Evolutionary conservation across 192 early-diverging fungal genomes (phyloP).

Genomic region (Anaeromyces robustus): DNA sequence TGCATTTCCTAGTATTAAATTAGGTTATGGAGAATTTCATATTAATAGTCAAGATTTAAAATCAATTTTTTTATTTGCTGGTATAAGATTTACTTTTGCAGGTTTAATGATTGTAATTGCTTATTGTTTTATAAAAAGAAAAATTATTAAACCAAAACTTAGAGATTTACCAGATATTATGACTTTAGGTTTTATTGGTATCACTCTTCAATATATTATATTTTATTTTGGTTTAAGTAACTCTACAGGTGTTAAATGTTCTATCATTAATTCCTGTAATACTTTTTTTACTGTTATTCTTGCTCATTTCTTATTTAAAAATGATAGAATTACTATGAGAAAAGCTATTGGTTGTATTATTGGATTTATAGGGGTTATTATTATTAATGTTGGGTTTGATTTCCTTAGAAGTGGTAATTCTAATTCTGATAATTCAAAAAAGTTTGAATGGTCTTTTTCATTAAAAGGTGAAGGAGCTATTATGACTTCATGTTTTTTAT

Average conservation of each 20-base stretch:
- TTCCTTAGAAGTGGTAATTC: not conserved
- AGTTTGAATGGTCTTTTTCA: not conserved
- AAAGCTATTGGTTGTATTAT: not conserved
- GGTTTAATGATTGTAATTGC: not conserved
- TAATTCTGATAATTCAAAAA: not conserved
- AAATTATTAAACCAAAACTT: not conserved
- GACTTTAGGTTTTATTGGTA: too few species aligned
- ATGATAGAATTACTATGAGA: not conserved
- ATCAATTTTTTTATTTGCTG: too few species aligned
- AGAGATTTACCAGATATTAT: too few species aligned
- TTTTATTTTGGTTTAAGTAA: too few species aligned
- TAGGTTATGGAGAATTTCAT: too few species aligned
- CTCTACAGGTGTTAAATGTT: too few species aligned
- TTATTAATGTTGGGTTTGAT: not conserved
- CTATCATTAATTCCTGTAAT: too few species aligned
- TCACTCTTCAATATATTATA: too few species aligned
- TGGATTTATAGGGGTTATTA: not conserved
- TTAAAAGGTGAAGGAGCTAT: not conserved
- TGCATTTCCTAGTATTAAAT: too few species aligned
- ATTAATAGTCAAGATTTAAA: too few species aligned
- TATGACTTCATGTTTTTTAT: not conserved
- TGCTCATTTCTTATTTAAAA: not conserved
- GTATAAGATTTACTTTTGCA: too few species aligned
- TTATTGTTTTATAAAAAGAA: not conserved
- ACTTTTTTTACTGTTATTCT: too few species aligned